A percentile compares a stretch with the other conserved stretches of the same genome.
phyloP scores from a whole-genome alignment of 768 basidiomycete species.

The Suillus placidus region DNA sequence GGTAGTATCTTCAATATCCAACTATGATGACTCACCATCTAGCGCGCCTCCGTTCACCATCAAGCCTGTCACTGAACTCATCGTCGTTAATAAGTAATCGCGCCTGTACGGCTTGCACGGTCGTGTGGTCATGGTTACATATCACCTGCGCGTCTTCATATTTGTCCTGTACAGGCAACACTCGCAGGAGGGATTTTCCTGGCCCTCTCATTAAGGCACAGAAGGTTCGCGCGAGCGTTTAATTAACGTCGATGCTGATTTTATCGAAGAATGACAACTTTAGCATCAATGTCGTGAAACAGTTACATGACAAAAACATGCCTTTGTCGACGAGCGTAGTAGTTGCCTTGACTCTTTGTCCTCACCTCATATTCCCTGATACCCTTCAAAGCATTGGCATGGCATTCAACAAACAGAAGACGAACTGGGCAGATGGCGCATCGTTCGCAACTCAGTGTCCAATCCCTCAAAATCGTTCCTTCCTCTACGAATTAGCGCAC shows the following conservation, averaged over 20 bases:
- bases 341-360: conserved; percentile 17
- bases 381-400: conserved; percentile 35
- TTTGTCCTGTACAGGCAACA: conserved; percentile 34
- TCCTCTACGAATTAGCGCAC: conserved; percentile 42
- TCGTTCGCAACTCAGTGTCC: conserved; percentile 51
- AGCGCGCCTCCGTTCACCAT: conserved; percentile 17
- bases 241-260: background rate
- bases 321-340: conserved; percentile 39
- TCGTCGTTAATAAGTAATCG: conserved; percentile 45
- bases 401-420: conserved; percentile 35
- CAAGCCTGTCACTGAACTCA: conserved; percentile 36
- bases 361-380: background rate
- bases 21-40: conserved; percentile 8
- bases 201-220: conserved; percentile 49
- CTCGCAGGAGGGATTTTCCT: conserved; percentile 49
- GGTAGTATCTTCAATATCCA: conserved; percentile 12
- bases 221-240: conserved; percentile 35
- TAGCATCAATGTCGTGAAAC: conserved; percentile 40
- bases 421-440: conserved; percentile 42
- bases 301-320: conserved; percentile 36
- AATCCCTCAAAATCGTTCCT: conserved; percentile 40
- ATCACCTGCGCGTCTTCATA: background rate
- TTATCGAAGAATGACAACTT: conserved; percentile 34
- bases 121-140: conserved; percentile 31
- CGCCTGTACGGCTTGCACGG: conserved; percentile 52